These are phyloP conservation scores for Cenchrus purpureus DNA, from an alignment of 176 grass and related monocot species.

Conservation along the genomic window DNA sequence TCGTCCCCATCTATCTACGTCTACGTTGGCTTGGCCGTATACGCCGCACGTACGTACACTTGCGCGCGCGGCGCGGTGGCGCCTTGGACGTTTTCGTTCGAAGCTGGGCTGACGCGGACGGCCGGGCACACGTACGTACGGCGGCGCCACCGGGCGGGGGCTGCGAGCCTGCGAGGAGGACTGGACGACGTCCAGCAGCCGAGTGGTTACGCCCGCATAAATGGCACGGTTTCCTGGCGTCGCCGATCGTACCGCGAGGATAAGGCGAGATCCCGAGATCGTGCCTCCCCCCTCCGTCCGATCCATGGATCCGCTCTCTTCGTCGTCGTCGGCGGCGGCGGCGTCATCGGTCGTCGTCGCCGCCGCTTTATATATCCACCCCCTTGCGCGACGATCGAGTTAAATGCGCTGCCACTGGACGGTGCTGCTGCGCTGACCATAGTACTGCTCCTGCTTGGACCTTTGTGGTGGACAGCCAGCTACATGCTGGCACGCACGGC, in stretches of 20 bases:
- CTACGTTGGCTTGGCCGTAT: background rate
- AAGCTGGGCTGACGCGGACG: conserved; percentile 11
- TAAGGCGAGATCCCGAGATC: conserved; percentile 40
- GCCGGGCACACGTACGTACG: background rate
- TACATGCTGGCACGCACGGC: background rate
- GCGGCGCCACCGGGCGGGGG: conserved; percentile 1
- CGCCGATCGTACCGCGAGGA: conserved; percentile 29
- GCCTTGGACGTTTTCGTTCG: conserved; percentile 22
- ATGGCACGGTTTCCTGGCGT: conserved; percentile 24
- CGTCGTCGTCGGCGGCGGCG: too few species aligned
- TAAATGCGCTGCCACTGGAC: background rate
- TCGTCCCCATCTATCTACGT: background rate
- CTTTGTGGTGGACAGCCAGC: background rate
- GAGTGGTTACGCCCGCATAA: conserved; percentile 41
- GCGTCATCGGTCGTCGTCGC: too few species aligned
- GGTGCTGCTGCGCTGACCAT: background rate
- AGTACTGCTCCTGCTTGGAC: background rate
- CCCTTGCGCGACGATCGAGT: background rate
- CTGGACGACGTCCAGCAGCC: background rate
- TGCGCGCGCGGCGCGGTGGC: conserved; percentile 8
- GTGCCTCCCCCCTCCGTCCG: background rate
- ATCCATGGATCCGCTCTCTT: too few species aligned
- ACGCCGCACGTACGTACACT: background rate
- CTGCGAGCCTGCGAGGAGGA: background rate
- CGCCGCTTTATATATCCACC: conserved; percentile 4